Evolutionary conservation across 2,329 filamentous ascomycete species (phyloP), one percentile per base, ranked within the genome.

Genomic region (Scedosporium dehoogii): DNA sequence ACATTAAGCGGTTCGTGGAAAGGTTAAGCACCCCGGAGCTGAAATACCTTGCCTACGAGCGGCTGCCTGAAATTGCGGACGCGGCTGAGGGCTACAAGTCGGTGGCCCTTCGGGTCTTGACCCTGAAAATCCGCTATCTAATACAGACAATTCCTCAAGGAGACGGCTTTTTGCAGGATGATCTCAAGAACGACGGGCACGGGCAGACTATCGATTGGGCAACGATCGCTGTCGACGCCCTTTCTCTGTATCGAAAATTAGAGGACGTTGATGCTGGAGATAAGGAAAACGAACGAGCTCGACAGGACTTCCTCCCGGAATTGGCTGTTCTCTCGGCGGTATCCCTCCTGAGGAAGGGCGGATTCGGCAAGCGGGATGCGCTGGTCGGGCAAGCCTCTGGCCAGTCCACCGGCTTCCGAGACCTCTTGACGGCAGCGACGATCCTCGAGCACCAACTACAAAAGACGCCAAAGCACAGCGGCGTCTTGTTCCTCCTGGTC

Each of bases 401-500:
- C n/a, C 53, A 21, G 12, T 23, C 55, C 38, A 66, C 41, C 60
- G n/a, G 18, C 53, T 48, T 5, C 12, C 65, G 70, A 3, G 67
- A 72, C 9, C 72, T 84, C 18, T 69, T 85, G 0, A 80, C 79
- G 56, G 82, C 81, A 0, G 70, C 79, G 1, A 63, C 79, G 0
- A 69, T 85, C 4, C 73, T 85, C 0, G 80, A 84, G 38, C 72
- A 76, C 12, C 81, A 83, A 63, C 73, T 80, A 4, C 69, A 70
- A n/a, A 68, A 71, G 59, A 76, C 74, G 0, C 77, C 80, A 0
- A 76, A 77, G 51, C 77, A 83, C 55, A 75, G 75, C 58, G 72
- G 77, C 0, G 71, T 82, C 3, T 76, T 78, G 2, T 72, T 85
- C 3, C 65, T 85, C 0, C 73, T 85, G 0, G 74, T 81, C 1